Conservation (phyloP, 495 filamentous ascomycete genomes). For the Halenospora varia region DNA sequence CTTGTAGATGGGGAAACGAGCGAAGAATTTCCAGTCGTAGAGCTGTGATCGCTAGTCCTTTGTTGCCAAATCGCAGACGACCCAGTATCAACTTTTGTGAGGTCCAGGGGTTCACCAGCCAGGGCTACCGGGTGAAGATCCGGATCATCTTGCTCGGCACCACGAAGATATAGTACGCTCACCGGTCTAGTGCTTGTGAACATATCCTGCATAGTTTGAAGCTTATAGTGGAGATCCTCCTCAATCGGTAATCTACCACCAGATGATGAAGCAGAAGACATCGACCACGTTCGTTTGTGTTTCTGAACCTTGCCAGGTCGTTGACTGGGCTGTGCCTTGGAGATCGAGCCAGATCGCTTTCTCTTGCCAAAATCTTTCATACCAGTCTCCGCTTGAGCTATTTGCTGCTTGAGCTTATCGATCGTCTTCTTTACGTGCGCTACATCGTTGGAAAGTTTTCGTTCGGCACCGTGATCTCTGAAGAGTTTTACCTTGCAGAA, state of each 20-base stretch:
- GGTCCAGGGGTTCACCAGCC: slow-evolving; percentile 59
- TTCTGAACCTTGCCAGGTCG: slow-evolving; percentile 75
- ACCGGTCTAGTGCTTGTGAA: slow-evolving; percentile 86
- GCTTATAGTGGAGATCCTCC: slow-evolving; percentile 84
- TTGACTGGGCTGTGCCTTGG: slow-evolving; percentile 41
- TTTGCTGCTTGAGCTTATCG: slow-evolving; percentile 89
- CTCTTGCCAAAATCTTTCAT: slow-evolving; percentile 85
- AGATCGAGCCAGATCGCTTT: slow-evolving; percentile 62
- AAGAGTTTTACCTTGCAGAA: slow-evolving; percentile 98
- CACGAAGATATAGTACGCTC: slow-evolving; percentile 79
- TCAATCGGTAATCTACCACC: slow-evolving; percentile 64
- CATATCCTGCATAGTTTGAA: slow-evolving; percentile 88
- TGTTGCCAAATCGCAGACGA: slow-evolving; percentile 52
- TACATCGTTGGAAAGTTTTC: slow-evolving; percentile 92
- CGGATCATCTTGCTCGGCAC: slow-evolving; percentile 82
- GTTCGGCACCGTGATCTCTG: slow-evolving; percentile 91
- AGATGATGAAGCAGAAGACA: slow-evolving; percentile 78
- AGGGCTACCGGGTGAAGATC: slow-evolving; percentile 80
- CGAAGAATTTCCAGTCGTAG: slow-evolving; percentile 49
- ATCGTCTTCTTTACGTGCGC: slow-evolving; percentile 91
- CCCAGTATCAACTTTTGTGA: slow-evolving; percentile 52
- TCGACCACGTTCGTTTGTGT: slow-evolving; percentile 93
- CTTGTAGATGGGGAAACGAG: slow-evolving; percentile 71
- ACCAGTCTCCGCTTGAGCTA: slow-evolving; percentile 81
- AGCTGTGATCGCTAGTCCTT: slow-evolving; percentile 51